Percentiles rank a stretch among this genome's conserved stretches.
phyloP scores from a whole-genome alignment of 1,139 yeast species.

The Yarrowia galli region DNA sequence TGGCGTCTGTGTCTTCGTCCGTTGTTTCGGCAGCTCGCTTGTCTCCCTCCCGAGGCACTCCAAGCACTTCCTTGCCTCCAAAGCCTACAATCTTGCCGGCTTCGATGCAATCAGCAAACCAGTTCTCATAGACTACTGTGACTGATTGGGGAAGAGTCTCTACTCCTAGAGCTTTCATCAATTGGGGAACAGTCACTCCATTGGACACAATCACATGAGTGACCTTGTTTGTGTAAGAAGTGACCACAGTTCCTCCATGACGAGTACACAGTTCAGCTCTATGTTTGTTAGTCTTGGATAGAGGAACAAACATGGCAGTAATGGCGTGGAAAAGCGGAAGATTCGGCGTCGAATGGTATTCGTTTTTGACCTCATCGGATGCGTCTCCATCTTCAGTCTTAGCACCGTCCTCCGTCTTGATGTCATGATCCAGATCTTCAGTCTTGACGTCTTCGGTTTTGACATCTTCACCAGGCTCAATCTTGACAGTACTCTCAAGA shows the following conservation, averaged over 20 bases:
- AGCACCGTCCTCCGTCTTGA: neutral
- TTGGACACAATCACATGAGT: constrained; percentile 13
- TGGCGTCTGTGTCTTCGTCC: constrained; percentile 35
- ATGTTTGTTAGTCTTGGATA: constrained; percentile 14
- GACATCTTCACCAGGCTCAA: neutral
- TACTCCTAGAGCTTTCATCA: constrained; percentile 11
- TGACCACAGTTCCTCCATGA: constrained; percentile 27
- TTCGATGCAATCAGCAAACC: constrained; percentile 55
- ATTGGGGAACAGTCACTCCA: neutral
- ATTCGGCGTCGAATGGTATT: constrained; percentile 3
- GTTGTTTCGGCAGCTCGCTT: constrained; percentile 42
- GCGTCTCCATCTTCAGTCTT: neutral
- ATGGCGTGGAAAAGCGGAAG: constrained; percentile 10
- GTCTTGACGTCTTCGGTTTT: neutral
- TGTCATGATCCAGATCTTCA: neutral
- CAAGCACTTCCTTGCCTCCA: constrained; percentile 41
- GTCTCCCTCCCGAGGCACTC: constrained; percentile 42
- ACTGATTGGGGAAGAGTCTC: constrained; percentile 32
- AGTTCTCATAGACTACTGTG: constrained; percentile 48
- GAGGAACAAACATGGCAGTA: constrained; percentile 20
- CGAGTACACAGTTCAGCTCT: neutral
- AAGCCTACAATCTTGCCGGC: constrained; percentile 44
- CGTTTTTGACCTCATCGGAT: neutral
- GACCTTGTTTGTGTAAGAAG: neutral
- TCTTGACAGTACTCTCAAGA: neutral